phyloP scores from a whole-genome alignment of 2,329 filamentous ascomycete species.

The Harringtonia aguacate region DNA sequence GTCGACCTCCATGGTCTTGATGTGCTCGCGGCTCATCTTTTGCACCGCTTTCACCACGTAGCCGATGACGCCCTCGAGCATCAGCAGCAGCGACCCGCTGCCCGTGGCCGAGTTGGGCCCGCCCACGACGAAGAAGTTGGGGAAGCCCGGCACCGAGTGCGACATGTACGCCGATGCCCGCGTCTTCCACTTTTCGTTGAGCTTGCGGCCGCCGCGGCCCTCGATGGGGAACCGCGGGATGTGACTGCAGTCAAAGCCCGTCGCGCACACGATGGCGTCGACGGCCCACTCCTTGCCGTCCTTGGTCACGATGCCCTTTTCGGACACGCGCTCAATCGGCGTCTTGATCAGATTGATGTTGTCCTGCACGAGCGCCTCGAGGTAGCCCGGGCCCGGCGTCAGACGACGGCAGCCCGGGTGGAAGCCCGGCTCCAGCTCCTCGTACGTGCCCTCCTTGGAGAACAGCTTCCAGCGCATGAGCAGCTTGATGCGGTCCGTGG shows the following conservation, averaged over 20 bases:
- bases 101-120: slow-evolving; percentile 39
- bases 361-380: slow-evolving; percentile 30
- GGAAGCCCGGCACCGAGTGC: slow-evolving; percentile 34
- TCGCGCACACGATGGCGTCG: slow-evolving; percentile 45
- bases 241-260: slow-evolving; percentile 43
- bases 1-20: slow-evolving; percentile 32
- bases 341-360: slow-evolving; percentile 37
- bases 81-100: slow-evolving; percentile 38
- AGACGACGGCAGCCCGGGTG: slow-evolving; percentile 34
- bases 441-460: slow-evolving; percentile 35
- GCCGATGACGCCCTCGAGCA: slow-evolving; percentile 36
- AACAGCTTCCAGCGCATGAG: slow-evolving; percentile 35
- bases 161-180: slow-evolving; percentile 40
- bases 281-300: slow-evolving; percentile 34
- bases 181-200: slow-evolving; percentile 30
- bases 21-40: slow-evolving; percentile 37
- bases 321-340: slow-evolving; percentile 31
- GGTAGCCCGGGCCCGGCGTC: slow-evolving; percentile 38
- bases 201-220: slow-evolving; percentile 36
- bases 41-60: slow-evolving; percentile 36
- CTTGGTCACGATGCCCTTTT: slow-evolving; percentile 32
- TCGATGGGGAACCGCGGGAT: slow-evolving; percentile 37
- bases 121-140: slow-evolving; percentile 43
- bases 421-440: slow-evolving; percentile 36
- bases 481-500: slow-evolving; percentile 26